Evolutionary conservation across 495 filamentous ascomycete genomes (phyloP).

Genomic region (Podospora pseudoanserina): DNA sequence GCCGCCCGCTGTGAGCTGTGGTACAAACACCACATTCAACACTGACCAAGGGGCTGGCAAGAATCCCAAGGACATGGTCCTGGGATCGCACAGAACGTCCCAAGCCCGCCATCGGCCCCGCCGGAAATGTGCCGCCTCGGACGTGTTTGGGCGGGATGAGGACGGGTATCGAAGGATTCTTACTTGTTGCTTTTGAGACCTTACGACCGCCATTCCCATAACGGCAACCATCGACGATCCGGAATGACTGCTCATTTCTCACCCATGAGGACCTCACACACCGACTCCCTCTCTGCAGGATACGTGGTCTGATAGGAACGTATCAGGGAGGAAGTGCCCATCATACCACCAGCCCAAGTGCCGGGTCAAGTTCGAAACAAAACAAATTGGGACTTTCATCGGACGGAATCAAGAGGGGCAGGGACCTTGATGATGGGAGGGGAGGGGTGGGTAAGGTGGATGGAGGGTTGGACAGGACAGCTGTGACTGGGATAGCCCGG

Average conservation of each 20-base stretch:
- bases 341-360: neutral
- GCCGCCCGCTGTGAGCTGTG: constrained; percentile 10
- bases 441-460: neutral
- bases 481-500: neutral
- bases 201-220: neutral
- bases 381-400: neutral
- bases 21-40: constrained; percentile 15
- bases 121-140: constrained; percentile 25
- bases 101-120: constrained; percentile 30
- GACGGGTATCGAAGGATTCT: constrained; percentile 28
- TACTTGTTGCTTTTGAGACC: neutral
- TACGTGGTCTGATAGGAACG: neutral
- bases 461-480: constrained; percentile 1
- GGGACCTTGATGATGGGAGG: neutral
- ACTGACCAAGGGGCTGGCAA: constrained; percentile 14
- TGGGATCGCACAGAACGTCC: constrained; percentile 30
- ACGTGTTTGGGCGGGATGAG: constrained; percentile 24
- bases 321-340: neutral
- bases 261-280: neutral
- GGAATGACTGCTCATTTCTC: neutral
- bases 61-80: constrained; percentile 36
- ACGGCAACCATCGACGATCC: neutral
- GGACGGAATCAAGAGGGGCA: neutral
- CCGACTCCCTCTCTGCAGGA: neutral
- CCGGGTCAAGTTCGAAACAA: neutral